Evolutionary conservation across 2,329 filamentous ascomycete genomes (phyloP).

Genomic region (Aspergillaceae sp.): DNA sequence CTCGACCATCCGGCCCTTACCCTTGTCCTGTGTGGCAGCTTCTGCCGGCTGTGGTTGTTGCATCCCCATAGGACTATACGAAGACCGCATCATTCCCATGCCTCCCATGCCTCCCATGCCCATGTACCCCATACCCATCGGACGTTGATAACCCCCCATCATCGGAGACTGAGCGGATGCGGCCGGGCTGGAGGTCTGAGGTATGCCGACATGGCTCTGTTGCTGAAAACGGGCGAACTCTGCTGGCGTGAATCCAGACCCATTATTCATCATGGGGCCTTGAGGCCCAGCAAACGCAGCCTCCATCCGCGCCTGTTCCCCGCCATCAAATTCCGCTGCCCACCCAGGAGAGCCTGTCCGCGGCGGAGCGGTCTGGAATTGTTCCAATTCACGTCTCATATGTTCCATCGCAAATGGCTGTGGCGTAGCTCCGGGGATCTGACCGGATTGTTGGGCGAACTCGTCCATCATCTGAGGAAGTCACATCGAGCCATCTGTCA

Average conservation of each 20-base stretch:
- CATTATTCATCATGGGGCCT: slow-evolving; percentile 37
- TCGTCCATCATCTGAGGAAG: slow-evolving; percentile 73
- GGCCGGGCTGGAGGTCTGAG: slow-evolving; percentile 52
- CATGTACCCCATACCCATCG: slow-evolving; percentile 39
- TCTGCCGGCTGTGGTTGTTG: slow-evolving; percentile 40
- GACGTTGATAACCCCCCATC: slow-evolving; percentile 45
- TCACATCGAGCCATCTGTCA: slow-evolving; percentile 19
- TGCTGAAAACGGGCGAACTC: slow-evolving; percentile 86
- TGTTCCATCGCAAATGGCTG: slow-evolving; percentile 59
- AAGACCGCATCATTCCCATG: slow-evolving; percentile 41
- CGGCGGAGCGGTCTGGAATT: slow-evolving; percentile 40
- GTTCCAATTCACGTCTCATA: slow-evolving; percentile 55
- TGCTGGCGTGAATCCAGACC: slow-evolving; percentile 61
- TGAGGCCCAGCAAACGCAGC: slow-evolving; percentile 53
- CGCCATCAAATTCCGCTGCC: slow-evolving; percentile 57
- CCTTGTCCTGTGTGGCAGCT: slow-evolving; percentile 60
- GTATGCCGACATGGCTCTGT: slow-evolving; percentile 52
- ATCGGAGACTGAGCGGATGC: slow-evolving; percentile 49
- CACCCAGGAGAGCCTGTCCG: slow-evolving; percentile 50
- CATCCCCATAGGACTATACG: slow-evolving; percentile 39
- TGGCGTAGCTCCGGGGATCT: slow-evolving; percentile 47
- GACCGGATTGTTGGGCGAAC: slow-evolving; percentile 72
- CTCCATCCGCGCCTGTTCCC: slow-evolving; percentile 62
- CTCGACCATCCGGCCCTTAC: slow-evolving; percentile 74
- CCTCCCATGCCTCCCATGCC: slow-evolving; percentile 44